Evolutionary conservation across 2,329 filamentous ascomycete genomes (phyloP).

Genomic region (Talaromyces sp.): DNA sequence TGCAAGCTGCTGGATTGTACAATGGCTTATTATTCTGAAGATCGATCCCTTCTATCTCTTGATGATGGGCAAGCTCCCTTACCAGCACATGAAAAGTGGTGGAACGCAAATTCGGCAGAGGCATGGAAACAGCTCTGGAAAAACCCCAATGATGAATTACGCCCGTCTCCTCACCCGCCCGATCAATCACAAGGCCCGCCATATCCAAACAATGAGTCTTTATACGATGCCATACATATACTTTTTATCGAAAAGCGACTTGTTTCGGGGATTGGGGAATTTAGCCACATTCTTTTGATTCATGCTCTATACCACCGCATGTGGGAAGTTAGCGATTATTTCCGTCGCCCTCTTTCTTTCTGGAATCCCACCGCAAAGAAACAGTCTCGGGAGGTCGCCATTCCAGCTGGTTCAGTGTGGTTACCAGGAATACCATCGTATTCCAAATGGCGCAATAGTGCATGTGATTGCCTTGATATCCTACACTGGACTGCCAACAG

Average conservation of each 20-base stretch:
- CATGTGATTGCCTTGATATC: slow-evolving; percentile 54
- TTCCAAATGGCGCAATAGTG: slow-evolving; percentile 50
- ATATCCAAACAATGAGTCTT: slow-evolving; percentile 34
- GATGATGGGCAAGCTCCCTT: slow-evolving; percentile 45
- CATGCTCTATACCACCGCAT: slow-evolving; percentile 55
- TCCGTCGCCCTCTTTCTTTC: slow-evolving; percentile 49
- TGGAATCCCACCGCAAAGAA: slow-evolving; percentile 50
- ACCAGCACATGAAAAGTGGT: slow-evolving; percentile 45
- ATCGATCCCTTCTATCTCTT: slow-evolving; percentile 39
- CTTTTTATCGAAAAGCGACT: slow-evolving; percentile 55
- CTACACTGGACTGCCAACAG: slow-evolving; percentile 62
- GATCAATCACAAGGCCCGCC: not conserved
- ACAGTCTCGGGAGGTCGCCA: slow-evolving; percentile 38
- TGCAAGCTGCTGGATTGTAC: slow-evolving; percentile 47
- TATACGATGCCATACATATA: slow-evolving; percentile 48
- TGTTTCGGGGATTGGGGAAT: slow-evolving; percentile 49
- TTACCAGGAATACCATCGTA: slow-evolving; percentile 52
- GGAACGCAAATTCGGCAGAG: slow-evolving; percentile 41
- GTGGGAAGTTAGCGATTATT: slow-evolving; percentile 53
- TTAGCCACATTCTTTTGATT: slow-evolving; percentile 53
- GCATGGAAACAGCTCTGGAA: slow-evolving; percentile 36
- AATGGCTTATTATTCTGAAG: slow-evolving; percentile 42
- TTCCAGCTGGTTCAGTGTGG: slow-evolving; percentile 46
- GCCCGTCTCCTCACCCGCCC: not conserved
- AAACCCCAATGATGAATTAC: slow-evolving; percentile 23